A percentile compares a stretch with the other conserved stretches of the same genome.
Evolutionary conservation across 1,284 basidiomycete genomes (phyloP).

Genomic region (Naganishia liquefaciens): DNA sequence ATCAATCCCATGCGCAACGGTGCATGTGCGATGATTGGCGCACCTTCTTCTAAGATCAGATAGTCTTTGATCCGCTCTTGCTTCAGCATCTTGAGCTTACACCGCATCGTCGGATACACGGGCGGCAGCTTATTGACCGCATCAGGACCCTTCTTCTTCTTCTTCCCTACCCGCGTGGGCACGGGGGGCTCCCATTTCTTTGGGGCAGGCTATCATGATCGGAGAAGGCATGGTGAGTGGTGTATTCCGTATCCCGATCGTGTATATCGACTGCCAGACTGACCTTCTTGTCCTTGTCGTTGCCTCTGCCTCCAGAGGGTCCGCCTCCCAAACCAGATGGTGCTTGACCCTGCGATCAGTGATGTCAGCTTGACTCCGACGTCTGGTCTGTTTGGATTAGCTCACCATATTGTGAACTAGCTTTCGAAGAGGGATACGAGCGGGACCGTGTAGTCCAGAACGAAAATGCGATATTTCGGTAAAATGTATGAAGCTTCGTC

Average conservation of each 20-base stretch:
- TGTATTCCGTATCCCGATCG: neutral
- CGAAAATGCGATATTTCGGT: too few relatives aligned
- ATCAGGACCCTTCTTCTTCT: conserved; percentile 86
- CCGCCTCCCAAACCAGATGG: conserved; percentile 63
- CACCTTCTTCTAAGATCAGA: conserved; percentile 82
- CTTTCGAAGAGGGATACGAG: too few relatives aligned
- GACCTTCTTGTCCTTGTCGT: conserved; percentile 63
- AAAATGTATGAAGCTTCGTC: too few relatives aligned
- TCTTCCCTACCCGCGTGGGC: conserved; percentile 94
- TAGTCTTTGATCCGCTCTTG: conserved; percentile 98
- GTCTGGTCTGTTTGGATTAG: neutral
- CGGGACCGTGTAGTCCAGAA: too few relatives aligned
- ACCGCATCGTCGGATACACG: conserved; percentile 92
- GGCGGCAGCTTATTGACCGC: conserved; percentile 88
- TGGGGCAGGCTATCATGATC: conserved; percentile 36
- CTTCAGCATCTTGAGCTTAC: conserved; percentile 93
- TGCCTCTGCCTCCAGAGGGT: conserved; percentile 56
- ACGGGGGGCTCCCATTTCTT: conserved; percentile 99
- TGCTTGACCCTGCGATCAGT: conserved; percentile 65
- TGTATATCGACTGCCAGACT: conserved; percentile 18
- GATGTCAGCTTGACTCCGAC: neutral
- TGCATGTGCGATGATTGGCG: neutral
- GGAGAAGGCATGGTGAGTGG: neutral
- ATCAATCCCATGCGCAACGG: neutral
- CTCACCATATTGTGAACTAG: too few relatives aligned